These are phyloP conservation scores for Hyparrhenia diplandra DNA, from an alignment of 176 grass and related monocot species.

Conservation along the genomic window DNA sequence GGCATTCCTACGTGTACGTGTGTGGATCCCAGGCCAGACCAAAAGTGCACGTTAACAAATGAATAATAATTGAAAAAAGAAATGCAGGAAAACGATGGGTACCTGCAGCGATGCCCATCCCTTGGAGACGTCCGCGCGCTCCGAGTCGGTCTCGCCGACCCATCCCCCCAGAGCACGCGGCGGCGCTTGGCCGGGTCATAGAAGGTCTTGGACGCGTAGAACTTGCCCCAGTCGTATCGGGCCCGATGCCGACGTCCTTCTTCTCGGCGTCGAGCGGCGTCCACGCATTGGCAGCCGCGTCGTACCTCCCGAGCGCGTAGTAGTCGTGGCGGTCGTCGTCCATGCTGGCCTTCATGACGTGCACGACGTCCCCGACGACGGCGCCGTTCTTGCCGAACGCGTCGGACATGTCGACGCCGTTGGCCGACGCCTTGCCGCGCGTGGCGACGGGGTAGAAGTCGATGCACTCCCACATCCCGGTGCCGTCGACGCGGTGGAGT, in stretches of 20 bases:
- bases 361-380: constrained; percentile 18
- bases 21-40: not conserved
- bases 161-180: constrained; percentile 78
- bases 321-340: constrained; percentile 90
- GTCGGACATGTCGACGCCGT: constrained; percentile 45
- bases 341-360: constrained; percentile 90
- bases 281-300: constrained; percentile 45
- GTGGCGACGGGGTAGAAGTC: constrained; percentile 66
- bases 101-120: constrained; percentile 94
- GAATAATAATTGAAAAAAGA: no score
- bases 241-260: constrained; percentile 71
- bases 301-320: constrained; percentile 66
- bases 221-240: constrained; percentile 91
- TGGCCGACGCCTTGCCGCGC: not conserved
- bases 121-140: constrained; percentile 67
- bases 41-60: not conserved
- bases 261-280: constrained; percentile 33
- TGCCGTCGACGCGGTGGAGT: constrained; percentile 37
- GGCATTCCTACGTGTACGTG: not conserved
- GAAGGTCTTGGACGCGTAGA: constrained; percentile 95
- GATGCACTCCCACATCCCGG: constrained; percentile 90
- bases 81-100: no score
- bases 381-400: not conserved
- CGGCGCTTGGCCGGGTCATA: constrained; percentile 65
- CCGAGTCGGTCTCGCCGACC: constrained; percentile 84